These are phyloP conservation scores for Komagataella kurtzmanii DNA, from an alignment of 805 yeast genomes.

Conservation along the genomic window DNA sequence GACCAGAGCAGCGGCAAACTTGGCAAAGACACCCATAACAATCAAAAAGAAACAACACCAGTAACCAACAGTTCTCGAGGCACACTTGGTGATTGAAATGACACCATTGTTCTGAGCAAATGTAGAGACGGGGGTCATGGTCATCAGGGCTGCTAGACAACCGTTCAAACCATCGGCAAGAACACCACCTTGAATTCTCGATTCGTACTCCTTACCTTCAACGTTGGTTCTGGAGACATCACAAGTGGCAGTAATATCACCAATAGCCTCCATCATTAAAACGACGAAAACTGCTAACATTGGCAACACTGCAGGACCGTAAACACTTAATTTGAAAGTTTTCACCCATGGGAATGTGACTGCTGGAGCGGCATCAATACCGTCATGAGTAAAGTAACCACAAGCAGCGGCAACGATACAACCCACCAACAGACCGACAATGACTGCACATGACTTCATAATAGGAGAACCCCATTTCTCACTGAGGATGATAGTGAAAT, in stretches of 20 bases:
- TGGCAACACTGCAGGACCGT: slow-evolving; percentile 82
- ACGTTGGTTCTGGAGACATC: slow-evolving; percentile 82
- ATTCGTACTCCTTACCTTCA: slow-evolving; percentile 70
- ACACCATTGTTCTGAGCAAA: slow-evolving; percentile 96
- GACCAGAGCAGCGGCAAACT: slow-evolving; percentile 81
- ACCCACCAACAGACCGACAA: slow-evolving; percentile 72
- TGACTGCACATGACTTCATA: slow-evolving; percentile 89
- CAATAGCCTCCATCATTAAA: slow-evolving; percentile 86
- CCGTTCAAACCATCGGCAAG: slow-evolving; percentile 84
- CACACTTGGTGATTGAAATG: slow-evolving; percentile 84
- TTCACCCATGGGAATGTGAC: slow-evolving; percentile 82
- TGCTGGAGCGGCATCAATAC: slow-evolving; percentile 61
- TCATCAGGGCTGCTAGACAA: slow-evolving; percentile 59
- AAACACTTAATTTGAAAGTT: slow-evolving; percentile 62
- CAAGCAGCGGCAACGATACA: slow-evolving; percentile 89
- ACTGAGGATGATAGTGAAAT: slow-evolving; percentile 54
- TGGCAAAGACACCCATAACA: slow-evolving; percentile 79
- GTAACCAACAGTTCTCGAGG: slow-evolving; percentile 59
- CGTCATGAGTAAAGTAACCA: slow-evolving; percentile 54
- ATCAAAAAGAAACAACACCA: slow-evolving; percentile 50
- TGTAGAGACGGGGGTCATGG: slow-evolving; percentile 81
- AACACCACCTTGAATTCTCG: slow-evolving; percentile 87
- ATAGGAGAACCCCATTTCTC: slow-evolving; percentile 91
- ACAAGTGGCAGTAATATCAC: slow-evolving; percentile 88
- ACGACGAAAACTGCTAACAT: slow-evolving; percentile 73